These are phyloP conservation scores for Phoma sp. DNA, from an alignment of 2,329 filamentous ascomycete genomes.

Conservation along the genomic window DNA sequence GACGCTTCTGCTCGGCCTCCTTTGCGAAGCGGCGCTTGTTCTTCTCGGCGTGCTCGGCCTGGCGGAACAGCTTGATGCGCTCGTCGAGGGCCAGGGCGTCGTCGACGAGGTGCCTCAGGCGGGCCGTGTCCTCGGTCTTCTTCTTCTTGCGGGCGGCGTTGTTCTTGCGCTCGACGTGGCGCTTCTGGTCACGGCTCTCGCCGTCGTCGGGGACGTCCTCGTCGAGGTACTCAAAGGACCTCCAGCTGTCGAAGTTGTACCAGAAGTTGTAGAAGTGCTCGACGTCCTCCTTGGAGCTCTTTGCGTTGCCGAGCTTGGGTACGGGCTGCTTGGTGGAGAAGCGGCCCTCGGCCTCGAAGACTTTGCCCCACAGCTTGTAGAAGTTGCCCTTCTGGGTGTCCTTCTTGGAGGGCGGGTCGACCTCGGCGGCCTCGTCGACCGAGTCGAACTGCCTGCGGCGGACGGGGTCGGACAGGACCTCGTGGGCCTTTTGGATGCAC, in stretches of 20 bases:
- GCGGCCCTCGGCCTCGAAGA: constrained; percentile 89
- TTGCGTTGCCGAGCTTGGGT: constrained; percentile 81
- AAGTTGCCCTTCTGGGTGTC: constrained; percentile 83
- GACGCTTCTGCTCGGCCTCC: constrained; percentile 88
- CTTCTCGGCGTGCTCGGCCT: constrained; percentile 90
- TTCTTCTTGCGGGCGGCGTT: constrained; percentile 97
- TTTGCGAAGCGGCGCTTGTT: constrained; percentile 92
- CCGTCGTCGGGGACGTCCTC: constrained; percentile 99
- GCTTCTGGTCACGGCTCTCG: constrained; percentile 98
- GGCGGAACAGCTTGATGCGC: constrained; percentile 96
- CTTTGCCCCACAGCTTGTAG: constrained; percentile 91
- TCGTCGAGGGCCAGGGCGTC: constrained; percentile 84
- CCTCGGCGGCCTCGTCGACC: constrained; percentile 90
- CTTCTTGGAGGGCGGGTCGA: constrained; percentile 93
- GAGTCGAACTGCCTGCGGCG: constrained; percentile 96
- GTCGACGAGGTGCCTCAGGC: constrained; percentile 88
- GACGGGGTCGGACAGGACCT: constrained; percentile 88
- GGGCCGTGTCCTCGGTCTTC: constrained; percentile 96
- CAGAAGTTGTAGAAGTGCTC: constrained; percentile 99
- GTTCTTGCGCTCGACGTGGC: constrained; percentile 98
- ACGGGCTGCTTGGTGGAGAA: constrained; percentile 94
- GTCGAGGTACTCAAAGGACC: constrained; percentile 96
- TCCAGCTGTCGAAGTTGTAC: constrained; percentile 99
- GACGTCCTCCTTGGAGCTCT: constrained; percentile 86
- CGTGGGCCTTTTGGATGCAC: constrained; percentile 98